phyloP scores from a whole-genome alignment of 1,139 yeast species.

The Hansenula lynferdii region DNA sequence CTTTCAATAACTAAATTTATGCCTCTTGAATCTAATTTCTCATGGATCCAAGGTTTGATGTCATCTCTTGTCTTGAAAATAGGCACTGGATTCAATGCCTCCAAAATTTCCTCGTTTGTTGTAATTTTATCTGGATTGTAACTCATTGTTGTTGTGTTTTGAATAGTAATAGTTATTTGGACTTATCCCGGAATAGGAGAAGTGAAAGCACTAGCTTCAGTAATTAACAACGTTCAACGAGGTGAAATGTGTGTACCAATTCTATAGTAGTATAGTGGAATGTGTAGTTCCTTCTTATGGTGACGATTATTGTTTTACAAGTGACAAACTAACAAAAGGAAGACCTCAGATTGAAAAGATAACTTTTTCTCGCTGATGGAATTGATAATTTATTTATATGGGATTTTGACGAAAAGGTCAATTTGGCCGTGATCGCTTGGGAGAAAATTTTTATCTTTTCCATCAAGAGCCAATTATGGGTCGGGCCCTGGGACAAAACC shows the following conservation, averaged over 20 bases:
- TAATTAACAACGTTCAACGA: too few species aligned
- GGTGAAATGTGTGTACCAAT: too few species aligned
- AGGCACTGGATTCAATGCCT: constrained; percentile 29
- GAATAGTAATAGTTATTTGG: neutral
- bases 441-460: constrained; percentile 15
- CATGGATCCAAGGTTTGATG: constrained; percentile 68
- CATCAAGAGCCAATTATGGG: constrained; percentile 17
- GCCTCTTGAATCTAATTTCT: constrained; percentile 42
- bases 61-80: constrained; percentile 38
- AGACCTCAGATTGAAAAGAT: neutral
- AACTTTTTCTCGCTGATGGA: constrained; percentile 2
- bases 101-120: constrained; percentile 19
- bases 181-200: neutral
- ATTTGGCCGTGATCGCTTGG: constrained; percentile 6
- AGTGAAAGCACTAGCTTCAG: neutral
- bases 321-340: too few species aligned
- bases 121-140: constrained; percentile 8
- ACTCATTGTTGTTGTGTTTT: neutral
- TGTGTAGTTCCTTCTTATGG: too few species aligned
- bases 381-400: constrained; percentile 5
- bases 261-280: neutral
- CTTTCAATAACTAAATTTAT: constrained; percentile 64
- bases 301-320: too few species aligned
- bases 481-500: constrained; percentile 8
- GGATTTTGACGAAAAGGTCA: neutral